phyloP scores from a whole-genome alignment of 176 grass and related monocot genomes.

The Phoenix roebelenii region DNA sequence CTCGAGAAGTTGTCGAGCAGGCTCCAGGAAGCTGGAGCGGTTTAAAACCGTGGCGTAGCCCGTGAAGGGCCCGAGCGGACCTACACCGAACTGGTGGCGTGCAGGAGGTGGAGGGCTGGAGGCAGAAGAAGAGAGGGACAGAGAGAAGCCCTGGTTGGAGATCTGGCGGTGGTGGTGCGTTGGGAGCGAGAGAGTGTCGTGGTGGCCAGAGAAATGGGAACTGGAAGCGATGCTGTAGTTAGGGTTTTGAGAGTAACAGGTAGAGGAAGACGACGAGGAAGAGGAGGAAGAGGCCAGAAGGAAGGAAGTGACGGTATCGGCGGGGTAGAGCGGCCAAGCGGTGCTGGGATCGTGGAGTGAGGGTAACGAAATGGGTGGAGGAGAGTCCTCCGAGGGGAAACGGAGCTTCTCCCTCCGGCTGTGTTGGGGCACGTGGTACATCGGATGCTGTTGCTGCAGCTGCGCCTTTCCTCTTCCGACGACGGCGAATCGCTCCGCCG shows the following conservation, averaged over 20 bases:
- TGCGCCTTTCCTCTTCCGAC: constrained; percentile 33
- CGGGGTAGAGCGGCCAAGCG: background rate
- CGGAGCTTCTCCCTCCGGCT: constrained; percentile 97
- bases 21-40: too few relatives aligned
- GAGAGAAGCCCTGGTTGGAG: constrained; percentile 15
- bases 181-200: background rate
- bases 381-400: constrained; percentile 47
- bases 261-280: background rate
- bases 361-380: constrained; percentile 11
- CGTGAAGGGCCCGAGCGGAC: too few relatives aligned
- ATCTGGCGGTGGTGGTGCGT: background rate
- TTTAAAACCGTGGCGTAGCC: too few relatives aligned
- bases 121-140: constrained; percentile 24
- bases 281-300: background rate
- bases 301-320: background rate
- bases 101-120: background rate
- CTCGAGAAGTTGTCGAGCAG: too few relatives aligned
- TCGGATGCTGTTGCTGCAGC: constrained; percentile 51
- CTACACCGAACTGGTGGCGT: background rate
- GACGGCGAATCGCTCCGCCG: constrained; percentile 41
- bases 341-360: constrained; percentile 4
- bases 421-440: constrained; percentile 90
- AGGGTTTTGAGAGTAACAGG: background rate
- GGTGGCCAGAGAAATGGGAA: background rate
- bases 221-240: background rate